Conservation (phyloP, 805 yeast genomes). For the Schwanniomyces occidentalis region DNA sequence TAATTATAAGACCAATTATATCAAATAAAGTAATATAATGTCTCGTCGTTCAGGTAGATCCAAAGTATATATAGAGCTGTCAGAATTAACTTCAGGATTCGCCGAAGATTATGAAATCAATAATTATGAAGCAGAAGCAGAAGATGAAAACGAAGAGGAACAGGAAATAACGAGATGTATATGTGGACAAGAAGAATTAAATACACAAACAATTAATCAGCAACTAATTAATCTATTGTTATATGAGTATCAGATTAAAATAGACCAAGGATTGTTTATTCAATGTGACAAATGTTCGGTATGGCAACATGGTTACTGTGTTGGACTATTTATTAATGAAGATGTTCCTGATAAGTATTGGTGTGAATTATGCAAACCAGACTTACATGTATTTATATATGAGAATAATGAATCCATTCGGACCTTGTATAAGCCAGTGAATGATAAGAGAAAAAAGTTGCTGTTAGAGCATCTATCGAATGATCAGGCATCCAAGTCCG, state of each 20-base stretch:
- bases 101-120: constrained; percentile 18
- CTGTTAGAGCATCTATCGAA: constrained; percentile 21
- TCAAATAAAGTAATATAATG: too few species aligned
- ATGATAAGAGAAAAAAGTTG: constrained; percentile 41
- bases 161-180: constrained; percentile 45
- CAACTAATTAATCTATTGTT: constrained; percentile 24
- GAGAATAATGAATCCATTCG: constrained; percentile 25
- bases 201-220: constrained; percentile 22
- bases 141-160: constrained; percentile 34
- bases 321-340: constrained; percentile 72
- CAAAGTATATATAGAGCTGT: constrained; percentile 15
- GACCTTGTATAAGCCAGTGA: constrained; percentile 42
- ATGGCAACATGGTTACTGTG: constrained; percentile 98
- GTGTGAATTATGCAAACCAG: constrained; percentile 92
- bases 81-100: constrained; percentile 10
- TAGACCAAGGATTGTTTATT: constrained; percentile 65
- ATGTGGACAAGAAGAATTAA: constrained; percentile 42
- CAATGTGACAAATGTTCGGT: constrained; percentile 90
- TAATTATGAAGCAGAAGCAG: constrained; percentile 22
- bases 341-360: constrained; percentile 91
- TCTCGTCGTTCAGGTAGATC: constrained; percentile 33
- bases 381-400: constrained; percentile 59
- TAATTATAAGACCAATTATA: too few species aligned
- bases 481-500: constrained; percentile 10
- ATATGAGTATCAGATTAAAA: constrained; percentile 35